Conservation (phyloP, 495 filamentous ascomycete genomes). For the Parmelia sp. region DNA sequence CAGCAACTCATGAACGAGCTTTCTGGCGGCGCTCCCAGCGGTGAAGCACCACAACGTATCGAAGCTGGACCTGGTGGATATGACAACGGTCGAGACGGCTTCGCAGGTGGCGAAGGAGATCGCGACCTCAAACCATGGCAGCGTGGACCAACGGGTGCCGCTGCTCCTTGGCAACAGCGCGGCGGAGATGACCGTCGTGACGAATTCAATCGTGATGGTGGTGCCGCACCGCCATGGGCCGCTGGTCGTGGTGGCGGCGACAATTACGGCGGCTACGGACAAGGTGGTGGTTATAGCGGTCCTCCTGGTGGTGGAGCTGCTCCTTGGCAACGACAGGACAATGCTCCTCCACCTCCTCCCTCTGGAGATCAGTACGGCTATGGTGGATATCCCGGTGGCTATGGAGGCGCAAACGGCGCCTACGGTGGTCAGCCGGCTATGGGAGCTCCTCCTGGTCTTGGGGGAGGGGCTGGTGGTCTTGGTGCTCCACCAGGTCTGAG, state of each 20-base stretch:
- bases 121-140: constrained; percentile 80
- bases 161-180: constrained; percentile 68
- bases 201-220: constrained; percentile 45
- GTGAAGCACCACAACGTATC: constrained; percentile 68
- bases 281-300: constrained; percentile 33
- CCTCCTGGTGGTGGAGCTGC: constrained; percentile 48
- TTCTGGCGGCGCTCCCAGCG: constrained; percentile 63
- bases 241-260: constrained; percentile 44
- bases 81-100: constrained; percentile 40
- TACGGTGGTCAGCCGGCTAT: constrained; percentile 45
- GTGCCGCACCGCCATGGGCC: constrained; percentile 51
- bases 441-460: constrained; percentile 59
- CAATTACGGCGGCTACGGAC: constrained; percentile 49
- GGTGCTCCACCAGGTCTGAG: constrained; percentile 61
- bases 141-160: constrained; percentile 76
- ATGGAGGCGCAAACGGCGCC: constrained; percentile 21
- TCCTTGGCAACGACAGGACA: constrained; percentile 62
- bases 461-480: constrained; percentile 33
- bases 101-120: constrained; percentile 41
- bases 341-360: constrained; percentile 43
- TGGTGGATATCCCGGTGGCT: constrained; percentile 39
- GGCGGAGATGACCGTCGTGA: constrained; percentile 48
- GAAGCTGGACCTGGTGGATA: constrained; percentile 72
- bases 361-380: constrained; percentile 43
- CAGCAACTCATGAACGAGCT: constrained; percentile 98